These are phyloP conservation scores for Sanghuangporus weigelae DNA, from an alignment of 1,284 basidiomycete genomes.

Conservation along the genomic window DNA sequence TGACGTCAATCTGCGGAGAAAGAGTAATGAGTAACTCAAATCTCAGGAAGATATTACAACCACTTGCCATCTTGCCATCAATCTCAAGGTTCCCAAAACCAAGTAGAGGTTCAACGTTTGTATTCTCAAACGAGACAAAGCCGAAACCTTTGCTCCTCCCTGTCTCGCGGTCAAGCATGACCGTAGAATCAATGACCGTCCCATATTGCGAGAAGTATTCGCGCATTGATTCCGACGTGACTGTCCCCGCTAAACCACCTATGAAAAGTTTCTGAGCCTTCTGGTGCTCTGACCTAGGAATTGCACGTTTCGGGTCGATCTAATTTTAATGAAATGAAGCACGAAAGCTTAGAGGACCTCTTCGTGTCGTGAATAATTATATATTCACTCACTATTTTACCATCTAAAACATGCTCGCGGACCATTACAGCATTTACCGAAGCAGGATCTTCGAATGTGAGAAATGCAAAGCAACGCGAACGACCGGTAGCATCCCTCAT, in stretches of 20 bases:
- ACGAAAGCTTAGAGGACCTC: conserved; percentile 4
- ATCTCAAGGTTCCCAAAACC: conserved; percentile 83
- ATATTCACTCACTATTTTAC: conserved; percentile 74
- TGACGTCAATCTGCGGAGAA: conserved; percentile 80
- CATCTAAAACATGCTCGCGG: conserved; percentile 85
- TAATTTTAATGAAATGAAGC: conserved; percentile 30
- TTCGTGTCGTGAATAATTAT: conserved; percentile 2
- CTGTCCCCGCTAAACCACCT: conserved; percentile 86
- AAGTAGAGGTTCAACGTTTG: conserved; percentile 80
- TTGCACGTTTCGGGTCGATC: conserved; percentile 99
- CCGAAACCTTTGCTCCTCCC: conserved; percentile 96
- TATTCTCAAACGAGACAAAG: conserved; percentile 93
- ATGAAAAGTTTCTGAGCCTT: conserved; percentile 93
- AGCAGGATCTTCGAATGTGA: conserved; percentile 85
- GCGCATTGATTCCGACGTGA: conserved; percentile 91
- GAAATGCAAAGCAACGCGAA: conserved; percentile 90
- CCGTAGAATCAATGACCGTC: conserved; percentile 92
- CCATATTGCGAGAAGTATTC: conserved; percentile 90
- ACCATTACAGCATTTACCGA: conserved; percentile 89
- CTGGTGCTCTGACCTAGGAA: conserved; percentile 92
- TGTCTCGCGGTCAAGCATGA: conserved; percentile 98
- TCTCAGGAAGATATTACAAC: not conserved
- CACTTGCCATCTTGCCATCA: conserved; percentile 83
- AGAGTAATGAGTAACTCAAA: not conserved
- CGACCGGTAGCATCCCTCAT: conserved; percentile 91